A percentile compares a stretch with the other conserved stretches of the same genome.
Evolutionary conservation across 352 stramenopile genomes (phyloP).

Genomic region (Phytophthora vignae): DNA sequence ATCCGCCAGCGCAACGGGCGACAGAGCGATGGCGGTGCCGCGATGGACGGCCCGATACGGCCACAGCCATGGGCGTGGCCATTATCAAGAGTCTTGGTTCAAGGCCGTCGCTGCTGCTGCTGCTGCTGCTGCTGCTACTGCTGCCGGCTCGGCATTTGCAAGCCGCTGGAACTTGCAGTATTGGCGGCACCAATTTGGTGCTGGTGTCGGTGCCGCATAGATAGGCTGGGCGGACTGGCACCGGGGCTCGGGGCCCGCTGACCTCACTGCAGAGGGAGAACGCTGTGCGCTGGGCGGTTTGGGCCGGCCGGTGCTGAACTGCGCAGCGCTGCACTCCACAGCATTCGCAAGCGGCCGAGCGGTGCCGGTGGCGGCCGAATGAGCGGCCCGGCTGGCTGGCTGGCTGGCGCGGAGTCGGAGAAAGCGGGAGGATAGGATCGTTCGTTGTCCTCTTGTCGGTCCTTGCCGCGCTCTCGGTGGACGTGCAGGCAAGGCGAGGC

Average conservation of each 20-base stretch:
- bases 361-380: too few relatives aligned
- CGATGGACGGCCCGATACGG: background rate
- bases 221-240: conserved; percentile 18
- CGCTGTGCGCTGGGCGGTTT: conserved; percentile 16
- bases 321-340: background rate
- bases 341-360: too few relatives aligned
- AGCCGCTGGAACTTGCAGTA: too few relatives aligned
- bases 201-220: conserved; percentile 2
- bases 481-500: background rate
- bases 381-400: background rate
- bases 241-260: conserved; percentile 28
- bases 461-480: conserved; percentile 6
- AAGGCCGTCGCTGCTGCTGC: too few relatives aligned
- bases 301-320: conserved; percentile 13
- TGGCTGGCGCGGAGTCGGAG: conserved; percentile 7
- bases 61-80: background rate
- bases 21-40: background rate
- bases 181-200: background rate
- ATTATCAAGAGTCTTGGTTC: too few relatives aligned
- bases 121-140: too few relatives aligned
- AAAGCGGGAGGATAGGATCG: conserved; percentile 28
- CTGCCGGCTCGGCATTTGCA: too few relatives aligned
- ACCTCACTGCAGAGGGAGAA: conserved; percentile 24
- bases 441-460: conserved; percentile 33
- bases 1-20: conserved; percentile 21